Evolutionary conservation across 116 monocot genomes (phyloP).

Genomic region (Papilionanthe hybrid): DNA sequence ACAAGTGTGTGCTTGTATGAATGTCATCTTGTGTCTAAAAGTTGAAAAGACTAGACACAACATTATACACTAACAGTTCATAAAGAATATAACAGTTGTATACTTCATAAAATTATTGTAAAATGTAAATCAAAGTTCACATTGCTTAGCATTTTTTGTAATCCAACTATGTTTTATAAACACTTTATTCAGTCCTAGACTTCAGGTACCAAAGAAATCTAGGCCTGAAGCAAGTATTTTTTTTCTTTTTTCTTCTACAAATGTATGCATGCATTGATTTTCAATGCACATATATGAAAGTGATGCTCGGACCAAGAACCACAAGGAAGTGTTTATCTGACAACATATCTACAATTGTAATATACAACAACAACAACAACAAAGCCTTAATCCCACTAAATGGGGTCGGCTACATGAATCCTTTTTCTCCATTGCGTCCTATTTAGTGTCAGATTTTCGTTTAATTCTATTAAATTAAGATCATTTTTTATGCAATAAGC

Average conservation of each 20-base stretch:
- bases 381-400: too few relatives aligned
- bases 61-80: too few relatives aligned
- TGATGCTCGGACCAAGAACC: not conserved
- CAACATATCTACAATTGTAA: not conserved
- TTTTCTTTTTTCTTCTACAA: too few relatives aligned
- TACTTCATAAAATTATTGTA: not conserved
- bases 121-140: not conserved
- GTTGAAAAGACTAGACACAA: not conserved
- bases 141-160: not conserved
- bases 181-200: not conserved
- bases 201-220: not conserved
- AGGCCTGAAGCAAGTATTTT: too few relatives aligned
- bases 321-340: not conserved
- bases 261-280: not conserved
- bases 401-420: too few relatives aligned
- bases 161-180: not conserved
- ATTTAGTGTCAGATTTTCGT: too few relatives aligned
- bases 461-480: too few relatives aligned
- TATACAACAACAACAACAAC: too few relatives aligned
- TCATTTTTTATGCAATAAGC: too few relatives aligned
- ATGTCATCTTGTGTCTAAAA: not conserved
- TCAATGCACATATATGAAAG: not conserved
- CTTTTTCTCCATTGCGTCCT: too few relatives aligned
- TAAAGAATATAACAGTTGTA: too few relatives aligned
- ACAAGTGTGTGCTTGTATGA: not conserved